Evolutionary conservation across 192 early-diverging fungal species (phyloP).

Genomic region (Coemansia sp.): DNA sequence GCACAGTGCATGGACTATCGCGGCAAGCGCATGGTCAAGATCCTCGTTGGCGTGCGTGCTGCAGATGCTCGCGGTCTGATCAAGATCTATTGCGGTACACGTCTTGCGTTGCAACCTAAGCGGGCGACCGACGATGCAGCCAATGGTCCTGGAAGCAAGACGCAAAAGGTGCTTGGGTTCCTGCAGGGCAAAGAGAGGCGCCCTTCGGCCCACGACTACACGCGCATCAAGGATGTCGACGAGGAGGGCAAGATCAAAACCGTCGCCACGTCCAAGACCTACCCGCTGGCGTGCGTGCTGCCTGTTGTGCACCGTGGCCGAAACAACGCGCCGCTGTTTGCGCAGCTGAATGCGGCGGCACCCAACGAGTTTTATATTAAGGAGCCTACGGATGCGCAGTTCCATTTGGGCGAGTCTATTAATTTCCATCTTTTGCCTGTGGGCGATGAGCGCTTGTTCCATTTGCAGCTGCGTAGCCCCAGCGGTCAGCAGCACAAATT

Average conservation of each 20-base stretch:
- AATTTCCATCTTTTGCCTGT: conserved; percentile 50
- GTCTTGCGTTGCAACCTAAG: conserved; percentile 32
- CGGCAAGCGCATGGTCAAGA: conserved; percentile 52
- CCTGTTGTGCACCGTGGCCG: conserved; percentile 36
- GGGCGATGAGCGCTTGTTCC: conserved; percentile 48
- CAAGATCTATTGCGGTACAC: conserved; percentile 50
- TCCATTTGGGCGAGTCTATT: conserved; percentile 42
- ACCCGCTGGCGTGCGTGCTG: conserved; percentile 44
- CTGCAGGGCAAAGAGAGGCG: conserved; percentile 38
- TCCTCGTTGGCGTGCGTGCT: conserved; percentile 40
- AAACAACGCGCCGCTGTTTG: conserved; percentile 37
- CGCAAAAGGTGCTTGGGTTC: conserved; percentile 48
- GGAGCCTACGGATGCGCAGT: conserved; percentile 39
- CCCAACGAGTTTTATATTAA: conserved; percentile 54
- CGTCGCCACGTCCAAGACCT: conserved; percentile 38
- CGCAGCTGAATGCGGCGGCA: conserved; percentile 41
- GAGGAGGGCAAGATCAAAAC: conserved; percentile 40
- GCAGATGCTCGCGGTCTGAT: conserved; percentile 39
- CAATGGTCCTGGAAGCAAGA: conserved; percentile 1
- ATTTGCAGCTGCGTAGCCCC: conserved; percentile 51
- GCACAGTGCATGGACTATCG: conserved; percentile 53
- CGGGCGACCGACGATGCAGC: conserved; percentile 6
- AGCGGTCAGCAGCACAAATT: conserved; percentile 51
- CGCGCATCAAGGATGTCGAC: conserved; percentile 47
- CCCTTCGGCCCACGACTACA: conserved; percentile 31